Base-by-base conservation (phyloP, 345 rosid genomes). In the Streptanthus diversifolius region DNA sequence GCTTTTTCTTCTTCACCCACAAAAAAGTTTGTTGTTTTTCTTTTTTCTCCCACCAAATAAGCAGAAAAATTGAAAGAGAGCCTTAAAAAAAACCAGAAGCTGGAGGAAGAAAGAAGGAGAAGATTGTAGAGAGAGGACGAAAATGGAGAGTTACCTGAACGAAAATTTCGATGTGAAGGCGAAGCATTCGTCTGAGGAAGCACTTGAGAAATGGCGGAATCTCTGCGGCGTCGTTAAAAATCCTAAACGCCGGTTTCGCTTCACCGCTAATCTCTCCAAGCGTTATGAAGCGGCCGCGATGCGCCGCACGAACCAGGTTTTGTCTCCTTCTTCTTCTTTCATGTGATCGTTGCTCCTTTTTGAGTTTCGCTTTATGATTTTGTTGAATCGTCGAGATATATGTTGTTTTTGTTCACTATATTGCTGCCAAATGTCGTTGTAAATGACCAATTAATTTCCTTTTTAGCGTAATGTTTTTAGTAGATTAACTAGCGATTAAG, bases 231-330 rank as follows among this genome's bases (percentile, higher is more conserved):
- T 88, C 5, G 98, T 93, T 33, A 93, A 93, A 85, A 93, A 93
- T 63, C 97, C 89, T 14, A 93, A 90, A 67, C 83, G 97, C 1
- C 71, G 98, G 27, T 90, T 90, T 73, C 97, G 97, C 2, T 88
- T 87, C 82, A 87, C 93, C 0, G 93, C 97, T 55, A 93, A 93
- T 67, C 89, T 93, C 71, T 79, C 93, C 78, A 93, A 93, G 81
- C 91, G 98, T 22, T 32, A 57, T 32, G 97, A 93, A 81, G 98
- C 95, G 32, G 97, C 91, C 25, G 93, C 86, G 3, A 93, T 93
- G 97, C 95, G 98, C 6, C 79, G 77, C 5, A 85, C 90, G 84
- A 87, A 93, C 79, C 89, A 86, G 83, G 98, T 88, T 21, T 22
- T 7, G 33, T 58, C 10, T 29, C 40, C 27, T 12, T 21, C 54